Evolutionary conservation across 768 basidiomycete species (phyloP), one percentile per base, ranked within the genome.

Genomic region (Lentinus tigrinus): DNA sequence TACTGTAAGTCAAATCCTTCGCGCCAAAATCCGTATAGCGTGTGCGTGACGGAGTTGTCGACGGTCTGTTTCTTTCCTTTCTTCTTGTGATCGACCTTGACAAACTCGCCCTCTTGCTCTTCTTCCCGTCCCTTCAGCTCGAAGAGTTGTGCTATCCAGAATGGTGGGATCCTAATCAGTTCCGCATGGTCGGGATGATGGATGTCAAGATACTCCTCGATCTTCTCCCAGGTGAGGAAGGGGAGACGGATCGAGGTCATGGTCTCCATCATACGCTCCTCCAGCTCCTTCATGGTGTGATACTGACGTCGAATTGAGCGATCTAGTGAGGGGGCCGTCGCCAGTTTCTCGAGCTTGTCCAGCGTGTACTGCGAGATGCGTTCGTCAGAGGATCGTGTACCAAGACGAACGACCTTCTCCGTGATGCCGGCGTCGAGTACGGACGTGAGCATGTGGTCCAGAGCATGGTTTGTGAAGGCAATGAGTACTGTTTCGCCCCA

Each of bases 381-480:
- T 51, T 85, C 84, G 37, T 88, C 84, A 0, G 77, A 69, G 0
- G 86, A 79, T 16, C 84, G 79, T n/a, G 85, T 79, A 0, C 91
- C 91, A 7, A 91, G 75, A 0, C 91, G 84, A 2, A 91, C 80
- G 21, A 91, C 74, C 37, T 83, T 80, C 0, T 72, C 69, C 0
- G 89, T 90, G 61, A 91, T 89, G 0, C 70, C 67, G 0, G 80
- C 81, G 61, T 91, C 87, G 1, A 91, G 76, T 3, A 91, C 80
- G 0, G 83, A 82, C 4, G 73, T 73, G 2, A 92, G 72, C 73
- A 91, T 79, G 61, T 91, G 87, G 56, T 92, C 89, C 3, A 92
- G 76, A 0, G 90, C 90, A 43, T 91, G 91, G 62, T 92, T 91
- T 0, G 90, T 92, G 71, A 85, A 90, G 0, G 89, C 80, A 26